These are phyloP conservation scores for Sporothrix pseudoabietina DNA, from an alignment of 2,329 filamentous ascomycete genomes.

Conservation along the genomic window DNA sequence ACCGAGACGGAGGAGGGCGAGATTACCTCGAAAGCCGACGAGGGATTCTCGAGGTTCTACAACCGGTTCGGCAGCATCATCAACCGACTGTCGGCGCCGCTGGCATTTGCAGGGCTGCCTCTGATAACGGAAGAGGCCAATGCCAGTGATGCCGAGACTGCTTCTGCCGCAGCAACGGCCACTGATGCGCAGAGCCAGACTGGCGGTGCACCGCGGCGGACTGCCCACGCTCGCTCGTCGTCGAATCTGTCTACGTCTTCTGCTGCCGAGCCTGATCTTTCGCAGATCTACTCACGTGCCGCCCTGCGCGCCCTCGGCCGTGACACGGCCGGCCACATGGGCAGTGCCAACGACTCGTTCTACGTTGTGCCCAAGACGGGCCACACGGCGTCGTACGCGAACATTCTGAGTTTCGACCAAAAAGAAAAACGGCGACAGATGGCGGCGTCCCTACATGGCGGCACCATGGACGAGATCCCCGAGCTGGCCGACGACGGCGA, in stretches of 20 bases:
- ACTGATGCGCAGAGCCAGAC: slow-evolving; percentile 45
- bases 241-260: slow-evolving; percentile 36
- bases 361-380: slow-evolving; percentile 93
- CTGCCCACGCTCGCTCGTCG: slow-evolving; percentile 23
- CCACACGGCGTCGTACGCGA: slow-evolving; percentile 89
- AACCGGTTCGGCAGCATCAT: slow-evolving; percentile 87
- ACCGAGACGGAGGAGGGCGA: slow-evolving; percentile 37
- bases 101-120: slow-evolving; percentile 91
- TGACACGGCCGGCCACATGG: slow-evolving; percentile 54
- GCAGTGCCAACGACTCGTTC: slow-evolving; percentile 70
- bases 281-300: slow-evolving; percentile 80
- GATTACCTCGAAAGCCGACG: slow-evolving; percentile 55
- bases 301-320: slow-evolving; percentile 77
- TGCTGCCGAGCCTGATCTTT: slow-evolving; percentile 70
- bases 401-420: slow-evolving; percentile 73
- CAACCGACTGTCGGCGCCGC: slow-evolving; percentile 81
- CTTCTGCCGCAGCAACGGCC: slow-evolving; percentile 41
- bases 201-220: neutral
- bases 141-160: neutral
- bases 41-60: slow-evolving; percentile 89
- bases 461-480: slow-evolving; percentile 41
- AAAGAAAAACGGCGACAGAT: slow-evolving; percentile 63
- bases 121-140: slow-evolving; percentile 58
- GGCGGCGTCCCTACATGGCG: slow-evolving; percentile 52
- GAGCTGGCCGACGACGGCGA: slow-evolving; percentile 61